These are phyloP conservation scores for Wickerhamomyces pijperi DNA, from an alignment of 805 yeast species.

Conservation along the genomic window DNA sequence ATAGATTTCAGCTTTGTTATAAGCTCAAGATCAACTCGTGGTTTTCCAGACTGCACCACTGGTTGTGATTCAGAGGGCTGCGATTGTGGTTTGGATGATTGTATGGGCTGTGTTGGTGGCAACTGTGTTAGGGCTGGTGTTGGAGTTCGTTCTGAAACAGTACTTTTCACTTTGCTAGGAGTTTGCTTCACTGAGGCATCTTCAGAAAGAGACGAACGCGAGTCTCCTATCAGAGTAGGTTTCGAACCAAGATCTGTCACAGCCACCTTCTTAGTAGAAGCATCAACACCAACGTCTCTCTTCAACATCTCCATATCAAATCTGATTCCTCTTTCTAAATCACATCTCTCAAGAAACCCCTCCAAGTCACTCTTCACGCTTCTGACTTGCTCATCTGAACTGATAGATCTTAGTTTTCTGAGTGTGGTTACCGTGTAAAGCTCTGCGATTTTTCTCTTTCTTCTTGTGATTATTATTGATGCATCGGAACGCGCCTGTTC, in stretches of 20 bases:
- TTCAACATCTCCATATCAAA: slow-evolving; percentile 23
- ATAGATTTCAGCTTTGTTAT: background rate
- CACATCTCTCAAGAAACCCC: slow-evolving; percentile 40
- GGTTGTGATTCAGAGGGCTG: background rate
- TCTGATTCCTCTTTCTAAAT: slow-evolving; percentile 33
- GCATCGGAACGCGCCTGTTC: slow-evolving; percentile 28
- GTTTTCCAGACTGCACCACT: background rate
- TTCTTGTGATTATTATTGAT: slow-evolving; percentile 29
- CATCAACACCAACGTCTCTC: slow-evolving; percentile 4
- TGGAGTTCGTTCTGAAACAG: no score
- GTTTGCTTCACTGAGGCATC: no score
- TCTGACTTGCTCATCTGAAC: slow-evolving; percentile 26
- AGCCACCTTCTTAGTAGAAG: slow-evolving; percentile 3
- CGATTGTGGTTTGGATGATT: no score
- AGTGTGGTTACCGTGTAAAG: slow-evolving; percentile 47
- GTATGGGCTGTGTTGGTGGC: no score
- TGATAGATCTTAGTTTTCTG: slow-evolving; percentile 31
- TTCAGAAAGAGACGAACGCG: no score
- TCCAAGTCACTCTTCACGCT: slow-evolving; percentile 28
- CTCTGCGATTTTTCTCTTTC: slow-evolving; percentile 52
- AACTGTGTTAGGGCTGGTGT: no score
- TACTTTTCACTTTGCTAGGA: no score
- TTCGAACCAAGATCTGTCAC: no score
- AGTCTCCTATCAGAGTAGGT: background rate
- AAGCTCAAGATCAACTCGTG: background rate